Base-by-base conservation (phyloP, 306 rosid species). In the Corylus avellana region DNA sequence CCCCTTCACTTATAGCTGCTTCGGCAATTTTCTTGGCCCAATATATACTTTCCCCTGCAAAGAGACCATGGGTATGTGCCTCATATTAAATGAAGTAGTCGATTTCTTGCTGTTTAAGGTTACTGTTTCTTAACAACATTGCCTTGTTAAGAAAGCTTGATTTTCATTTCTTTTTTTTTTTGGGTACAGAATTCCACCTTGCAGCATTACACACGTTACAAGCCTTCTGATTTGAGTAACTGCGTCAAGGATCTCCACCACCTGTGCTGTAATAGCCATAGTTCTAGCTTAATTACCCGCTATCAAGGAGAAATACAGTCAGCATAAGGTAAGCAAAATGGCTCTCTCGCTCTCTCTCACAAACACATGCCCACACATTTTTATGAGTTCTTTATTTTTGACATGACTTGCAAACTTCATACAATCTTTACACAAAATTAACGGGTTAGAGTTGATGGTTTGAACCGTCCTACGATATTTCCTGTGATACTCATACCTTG, bases 1-100 rank as follows among this genome's bases (percentile, higher is more conserved):
- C 98, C 35, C 98, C 98, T 5, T 92, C 98, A 39, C 85, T 90
- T 1, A 48, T 91, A 35, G 98, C 99, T 32, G 98, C 97, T 48
- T 90, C 99, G 8, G 92, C 98, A 4, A 91, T 95, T 73, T 95
- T 95, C 91, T 79, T 95, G 77, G 97, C 97, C 49, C 91, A 84
- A 49, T 95, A 84, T 70, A 64, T 92, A 6, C 91, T 91, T 58
- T 54, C 48, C 71, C 98, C 99, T 25, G 81, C 92, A 17, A 82
- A 77, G 77, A 92, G 84, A 88, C 99, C 98, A 70, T 95, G 98
- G 98, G 98, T 95, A 87, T 13, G 88, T 49, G 14, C 27, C 22
- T 18, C 0, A 0, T 37, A 35, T 35, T 47, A 16, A 4, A 11
- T n/a, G n/a, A n/a, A n/a, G n/a, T n/a, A n/a, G n/a, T n/a, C n/a